Evolutionary conservation across 208 protist genomes (phyloP), one percentile per base, ranked within the genome.

Genomic region (Acanthamoeba culbertsoni): DNA sequence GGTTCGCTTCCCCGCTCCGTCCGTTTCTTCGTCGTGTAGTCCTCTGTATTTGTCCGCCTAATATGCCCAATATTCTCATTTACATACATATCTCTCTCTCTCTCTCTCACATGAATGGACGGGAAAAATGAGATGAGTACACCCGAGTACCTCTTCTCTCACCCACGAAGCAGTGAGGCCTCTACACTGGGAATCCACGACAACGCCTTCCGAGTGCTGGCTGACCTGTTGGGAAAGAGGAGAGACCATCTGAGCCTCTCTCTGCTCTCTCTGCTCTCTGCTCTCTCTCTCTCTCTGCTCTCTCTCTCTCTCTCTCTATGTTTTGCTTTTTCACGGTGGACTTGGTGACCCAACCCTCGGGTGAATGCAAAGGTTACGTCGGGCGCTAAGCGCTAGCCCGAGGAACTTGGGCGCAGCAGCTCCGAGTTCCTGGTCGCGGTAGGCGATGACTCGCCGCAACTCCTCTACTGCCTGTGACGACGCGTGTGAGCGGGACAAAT

Each of bases 301-400:
- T n/a, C n/a, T n/a, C n/a, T n/a, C n/a, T n/a, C n/a, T n/a, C n/a
- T n/a, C n/a, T n/a, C n/a, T n/a, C n/a, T n/a, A n/a, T n/a, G n/a
- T n/a, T n/a, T n/a, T n/a, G n/a, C n/a, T n/a, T n/a, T 62, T 62
- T n/a, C 10, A 28, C 28, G 33, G 62, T 12, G 28, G 62, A 26
- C 16, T 40, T 28, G 33, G 62, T 8, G 12, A 73, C 10, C 20
- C 37, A 40, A 99, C 98, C 53, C 86, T 92, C n/a, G 97, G 96
- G 91, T 99, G 98, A 55, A 99, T 98, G 94, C 99, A 99, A 45
- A 99, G 73, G 94, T 99, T 99, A 6, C 93, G 23, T 16, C 97
- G 94, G 42, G 96, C 95, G 12, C 95, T 94, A 35, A 98, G 95
- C 5, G 96, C 96, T 12, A 98, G 59, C 23, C 95, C 94, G 0